These are phyloP conservation scores for Fusarium sp. DNA, from an alignment of 2,329 filamentous ascomycete genomes.

Conservation along the genomic window DNA sequence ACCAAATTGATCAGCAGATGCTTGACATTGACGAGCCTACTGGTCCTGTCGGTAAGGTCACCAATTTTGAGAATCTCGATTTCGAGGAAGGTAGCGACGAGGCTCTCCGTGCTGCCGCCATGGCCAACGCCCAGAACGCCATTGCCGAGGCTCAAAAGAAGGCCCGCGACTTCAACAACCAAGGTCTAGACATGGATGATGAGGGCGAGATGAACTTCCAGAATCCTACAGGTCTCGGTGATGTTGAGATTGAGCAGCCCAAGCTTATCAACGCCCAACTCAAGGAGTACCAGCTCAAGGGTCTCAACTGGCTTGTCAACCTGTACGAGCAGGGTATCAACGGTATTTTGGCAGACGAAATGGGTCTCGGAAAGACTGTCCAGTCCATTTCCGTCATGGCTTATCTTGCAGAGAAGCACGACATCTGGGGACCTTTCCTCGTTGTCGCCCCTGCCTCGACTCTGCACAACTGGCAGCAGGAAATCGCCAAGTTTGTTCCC, in stretches of 20 bases:
- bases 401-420: conserved; percentile 95
- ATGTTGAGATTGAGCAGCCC: conserved; percentile 93
- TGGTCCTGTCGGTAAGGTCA: conserved; percentile 77
- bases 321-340: conserved; percentile 99
- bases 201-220: conserved; percentile 99
- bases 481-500: conserved; percentile 94
- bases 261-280: conserved; percentile 93
- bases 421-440: conserved; percentile 97
- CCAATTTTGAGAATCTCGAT: conserved; percentile 92
- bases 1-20: conserved; percentile 55
- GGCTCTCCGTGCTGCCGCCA: conserved; percentile 82
- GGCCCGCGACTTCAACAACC: conserved; percentile 90
- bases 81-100: conserved; percentile 96
- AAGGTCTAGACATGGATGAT: conserved; percentile 78
- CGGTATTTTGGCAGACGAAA: conserved; percentile 97
- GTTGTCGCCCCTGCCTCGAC: conserved; percentile 97
- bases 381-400: conserved; percentile 99
- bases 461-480: conserved; percentile 99
- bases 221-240: conserved; percentile 94
- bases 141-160: conserved; percentile 95
- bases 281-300: conserved; percentile 99
- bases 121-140: conserved; percentile 95
- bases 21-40: conserved; percentile 65
- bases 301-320: conserved; percentile 99
- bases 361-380: conserved; percentile 99